Evolutionary conservation across 306 rosid species (phyloP), one percentile per base, ranked within the genome.

Genomic region (Malus orientalis): DNA sequence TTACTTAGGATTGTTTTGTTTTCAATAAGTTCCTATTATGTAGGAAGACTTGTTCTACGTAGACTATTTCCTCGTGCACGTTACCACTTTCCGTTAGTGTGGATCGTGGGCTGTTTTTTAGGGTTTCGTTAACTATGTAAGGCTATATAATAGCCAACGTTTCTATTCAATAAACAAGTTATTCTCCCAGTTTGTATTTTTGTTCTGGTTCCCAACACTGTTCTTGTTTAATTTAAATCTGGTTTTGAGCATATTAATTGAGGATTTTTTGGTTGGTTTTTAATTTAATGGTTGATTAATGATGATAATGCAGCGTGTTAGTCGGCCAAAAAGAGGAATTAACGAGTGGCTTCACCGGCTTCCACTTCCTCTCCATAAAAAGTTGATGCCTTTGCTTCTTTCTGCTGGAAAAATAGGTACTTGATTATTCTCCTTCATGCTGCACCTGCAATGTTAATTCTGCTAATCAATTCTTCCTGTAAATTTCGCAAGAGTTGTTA

Each of bases 341-440:
- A 92, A 89, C 69, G 78, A 82, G 63, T 90, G 92, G 97, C 84
- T 95, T 82, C 88, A 83, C 36, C 89, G 97, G 97, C 92, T 95
- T 85, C 99, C 97, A 11, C 86, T 92, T 82, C 83, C 91, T 61
- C 70, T 92, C 20, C 97, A 95, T 80, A 82, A 73, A 74, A 71
- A 79, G 80, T 78, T 20, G 45, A 16, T 49, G 54, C 54, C 54
- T 15, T 15, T 76, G 71, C 78, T 78, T 32, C 49, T 75, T 74
- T 25, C 82, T 14, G 53, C 77, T 55, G 80, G 73, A 60, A 80
- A 75, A n/a, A 81, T 23, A 64, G 94, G 97, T 88, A 91, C 54
- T 61, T 74, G 32, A 27, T 32, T 22, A 9, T 36, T 22, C 4
- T 71, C 4, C 3, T 54, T 53, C 47, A 7, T 32, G 66, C 19